These are phyloP conservation scores for Erodium texanum DNA, from an alignment of 441 rosid genomes.

Conservation along the genomic window DNA sequence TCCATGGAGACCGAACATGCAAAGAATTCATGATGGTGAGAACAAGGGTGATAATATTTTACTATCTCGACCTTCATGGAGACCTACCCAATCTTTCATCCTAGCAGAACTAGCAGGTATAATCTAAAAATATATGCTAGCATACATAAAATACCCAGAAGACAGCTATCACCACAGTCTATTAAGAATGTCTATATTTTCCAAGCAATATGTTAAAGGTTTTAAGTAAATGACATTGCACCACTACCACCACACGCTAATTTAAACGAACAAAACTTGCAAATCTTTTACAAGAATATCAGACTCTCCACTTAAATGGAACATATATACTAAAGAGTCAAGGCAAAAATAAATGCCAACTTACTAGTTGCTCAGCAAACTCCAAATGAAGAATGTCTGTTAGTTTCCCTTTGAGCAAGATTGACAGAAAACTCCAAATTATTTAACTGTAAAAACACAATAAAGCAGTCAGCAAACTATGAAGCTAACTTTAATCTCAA, in stretches of 20 bases:
- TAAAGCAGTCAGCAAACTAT: constrained; percentile 1
- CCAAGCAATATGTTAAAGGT: background rate
- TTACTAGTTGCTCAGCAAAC: constrained; percentile 97
- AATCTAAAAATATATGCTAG: background rate
- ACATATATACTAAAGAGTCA: background rate
- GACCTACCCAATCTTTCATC: background rate
- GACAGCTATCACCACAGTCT: background rate
- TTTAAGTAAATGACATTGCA: background rate
- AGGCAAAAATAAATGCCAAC: constrained; percentile 14
- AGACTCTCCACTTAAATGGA: background rate
- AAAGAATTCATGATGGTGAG: background rate
- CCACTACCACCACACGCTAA: background rate
- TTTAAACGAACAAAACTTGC: background rate
- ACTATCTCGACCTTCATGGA: background rate
- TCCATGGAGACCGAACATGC: background rate
- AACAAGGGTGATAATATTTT: background rate
- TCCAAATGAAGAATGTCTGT: no score
- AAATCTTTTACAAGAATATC: background rate
- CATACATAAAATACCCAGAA: background rate
- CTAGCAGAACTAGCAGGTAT: background rate
- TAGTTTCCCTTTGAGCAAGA: constrained; percentile 97
- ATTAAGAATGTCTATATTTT: background rate
- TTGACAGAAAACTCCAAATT: constrained; percentile 96
- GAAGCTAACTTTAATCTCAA: background rate
- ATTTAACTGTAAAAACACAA: constrained; percentile 52